A percentile compares a stretch with the other conserved stretches of the same genome.
Conservation (phyloP, 495 filamentous ascomycete genomes). For the Tuber brumale region DNA sequence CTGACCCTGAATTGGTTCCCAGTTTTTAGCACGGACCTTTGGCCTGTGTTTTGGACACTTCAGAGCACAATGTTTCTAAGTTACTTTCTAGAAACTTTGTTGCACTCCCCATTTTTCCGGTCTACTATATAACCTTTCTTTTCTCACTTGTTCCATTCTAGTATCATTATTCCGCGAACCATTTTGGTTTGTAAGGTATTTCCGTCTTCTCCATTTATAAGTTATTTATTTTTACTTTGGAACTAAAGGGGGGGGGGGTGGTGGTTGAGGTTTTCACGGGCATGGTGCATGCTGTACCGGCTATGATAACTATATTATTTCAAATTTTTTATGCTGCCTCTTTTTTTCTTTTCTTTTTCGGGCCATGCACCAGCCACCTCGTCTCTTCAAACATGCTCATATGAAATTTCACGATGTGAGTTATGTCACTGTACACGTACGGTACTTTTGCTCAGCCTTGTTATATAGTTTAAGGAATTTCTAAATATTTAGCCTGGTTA, state of each 20-base stretch:
- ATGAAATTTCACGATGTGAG: neutral
- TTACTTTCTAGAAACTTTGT: too few species aligned
- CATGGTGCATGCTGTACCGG: neutral
- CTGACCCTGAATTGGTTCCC: too few species aligned
- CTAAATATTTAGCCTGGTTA: conserved; percentile 12
- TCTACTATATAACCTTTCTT: neutral
- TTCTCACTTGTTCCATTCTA: neutral
- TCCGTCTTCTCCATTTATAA: conserved; percentile 19
- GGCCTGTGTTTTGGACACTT: too few species aligned
- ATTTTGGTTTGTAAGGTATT: neutral
- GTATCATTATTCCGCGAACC: neutral
- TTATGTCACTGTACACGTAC: neutral
- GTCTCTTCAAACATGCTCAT: conserved; percentile 25
- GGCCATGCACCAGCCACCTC: conserved; percentile 17
- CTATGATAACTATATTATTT: conserved; percentile 11
- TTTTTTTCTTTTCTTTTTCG: neutral
- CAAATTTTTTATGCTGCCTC: neutral
- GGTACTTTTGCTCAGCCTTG: conserved; percentile 5
- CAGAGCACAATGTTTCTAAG: too few species aligned
- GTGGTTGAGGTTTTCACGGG: neutral
- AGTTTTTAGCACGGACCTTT: too few species aligned
- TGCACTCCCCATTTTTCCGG: too few species aligned
- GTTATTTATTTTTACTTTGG: conserved; percentile 1
- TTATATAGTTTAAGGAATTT: neutral
- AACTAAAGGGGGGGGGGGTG: neutral